Evolutionary conservation across 2,329 filamentous ascomycete genomes (phyloP), one percentile per base, ranked within the genome.

Genomic region (Ceratocystis alfenasii): DNA sequence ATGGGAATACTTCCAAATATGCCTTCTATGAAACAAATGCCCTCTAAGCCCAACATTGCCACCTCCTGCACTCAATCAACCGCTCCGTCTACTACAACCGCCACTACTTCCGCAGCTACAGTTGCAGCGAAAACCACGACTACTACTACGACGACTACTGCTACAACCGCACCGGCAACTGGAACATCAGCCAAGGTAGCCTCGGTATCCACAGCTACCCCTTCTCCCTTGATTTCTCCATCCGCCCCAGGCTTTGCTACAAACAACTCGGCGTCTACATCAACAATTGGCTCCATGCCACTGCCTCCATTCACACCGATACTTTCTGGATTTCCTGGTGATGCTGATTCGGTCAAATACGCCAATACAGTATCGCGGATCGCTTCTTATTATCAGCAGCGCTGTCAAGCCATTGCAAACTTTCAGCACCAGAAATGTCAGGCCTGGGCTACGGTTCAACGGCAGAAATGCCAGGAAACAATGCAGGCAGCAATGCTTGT

Each of bases 401-500:
- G 78, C 20, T 78, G 75, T 70, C 77, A 78, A 69, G 78, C 78
- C 64, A 74, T 79, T 28, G 74, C 77, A 69, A 76, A 76, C 70
- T 77, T 74, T 68, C 78, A 80, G 71, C 78, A 79, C 68, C 78
- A 79, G 72, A 73, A 76, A 57, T 79, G 78, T 69, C 77, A 79
- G 72, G 76, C 76, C 5, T 80, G 78, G 78, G 78, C 78, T 65
- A 75, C 72, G 69, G 73, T 76, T 70, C 77, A 80, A 70, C 75
- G 77, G 53, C 76, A 78, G 69, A 76, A 78, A 70, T 78, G 76
- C 69, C 78, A 79, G 71, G 78, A 79, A 68, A 78, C 78, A 74
- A 78, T 76, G 73, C 77, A 78, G 69, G 78, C 78, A 0, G 77
- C 78, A 66, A 79, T 79, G 76, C 71, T 80, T 25, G 76, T 80